Conservation (phyloP, 75 land plant genomes). For the Chamaecyparis obtusa region DNA sequence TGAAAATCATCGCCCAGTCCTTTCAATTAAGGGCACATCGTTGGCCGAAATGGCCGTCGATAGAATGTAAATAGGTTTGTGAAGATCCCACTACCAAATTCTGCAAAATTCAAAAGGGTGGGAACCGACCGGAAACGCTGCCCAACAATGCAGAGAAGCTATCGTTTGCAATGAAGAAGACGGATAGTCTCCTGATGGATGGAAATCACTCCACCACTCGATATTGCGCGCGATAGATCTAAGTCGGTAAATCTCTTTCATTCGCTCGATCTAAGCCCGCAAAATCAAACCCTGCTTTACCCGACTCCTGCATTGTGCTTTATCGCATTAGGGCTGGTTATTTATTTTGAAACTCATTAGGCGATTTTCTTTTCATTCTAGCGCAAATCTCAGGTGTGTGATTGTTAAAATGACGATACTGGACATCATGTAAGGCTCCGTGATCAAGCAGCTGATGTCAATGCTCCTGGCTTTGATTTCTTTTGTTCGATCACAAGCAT, state of each 20-base stretch:
- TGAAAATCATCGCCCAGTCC: background rate
- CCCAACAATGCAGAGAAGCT: background rate
- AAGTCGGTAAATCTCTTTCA: background rate
- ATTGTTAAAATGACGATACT: background rate
- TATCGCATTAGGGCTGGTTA: background rate
- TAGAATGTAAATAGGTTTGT: background rate
- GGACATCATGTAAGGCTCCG: too few species aligned
- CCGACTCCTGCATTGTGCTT: background rate
- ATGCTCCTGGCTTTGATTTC: too few species aligned
- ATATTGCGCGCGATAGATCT: too few species aligned
- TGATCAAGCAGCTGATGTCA: too few species aligned
- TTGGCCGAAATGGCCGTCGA: background rate
- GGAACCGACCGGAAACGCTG: background rate
- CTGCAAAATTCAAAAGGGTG: background rate
- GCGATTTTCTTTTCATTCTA: background rate
- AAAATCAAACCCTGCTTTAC: background rate
- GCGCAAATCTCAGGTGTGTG: background rate
- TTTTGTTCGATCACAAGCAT: too few species aligned
- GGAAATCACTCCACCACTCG: slow-evolving; percentile 2
- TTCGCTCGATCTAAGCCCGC: slow-evolving; percentile 2
- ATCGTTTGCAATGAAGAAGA: background rate
- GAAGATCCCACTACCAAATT: background rate
- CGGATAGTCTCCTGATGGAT: slow-evolving; percentile 17
- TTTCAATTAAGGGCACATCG: background rate
- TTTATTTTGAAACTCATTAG: background rate